Evolutionary conservation across 1,284 basidiomycete species (phyloP), one percentile per base, ranked within the genome.

Genomic region (Leccinum pachyderme): DNA sequence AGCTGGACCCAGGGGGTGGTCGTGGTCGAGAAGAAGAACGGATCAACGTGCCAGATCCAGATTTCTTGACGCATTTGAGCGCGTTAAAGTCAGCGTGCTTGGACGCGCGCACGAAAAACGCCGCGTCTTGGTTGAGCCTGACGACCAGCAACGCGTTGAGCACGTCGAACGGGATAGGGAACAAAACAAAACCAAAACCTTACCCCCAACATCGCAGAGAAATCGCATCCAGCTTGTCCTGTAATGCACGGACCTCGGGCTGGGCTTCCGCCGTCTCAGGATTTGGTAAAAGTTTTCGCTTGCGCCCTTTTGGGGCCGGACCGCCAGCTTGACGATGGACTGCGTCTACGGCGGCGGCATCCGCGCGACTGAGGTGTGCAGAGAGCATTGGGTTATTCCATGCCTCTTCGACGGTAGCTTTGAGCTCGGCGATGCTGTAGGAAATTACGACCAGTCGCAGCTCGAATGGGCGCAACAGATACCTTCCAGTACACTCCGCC

Each of bases 61-160:
- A 66, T 39, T 53, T 59, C 50, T 72, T 73, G 33, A 78, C 63
- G 47, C 74, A 62, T 6, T 70, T 70, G 5, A 87, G 69, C 2
- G 79, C 79, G 63, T 89, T 90, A 51, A 81, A 77, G 63, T 90
- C 87, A 1, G 84, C 77, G 61, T 81, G 81, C 62, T 79, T 85
- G 24, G 84, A 75, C 7, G 82, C 73, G 27, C 88, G 78, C 59
- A 85, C 81, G 63, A 89, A 89, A 24, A 80, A 68, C 0, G 78
- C 78, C 15, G 86, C 74, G 53, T 81, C 79, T 49, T 75, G 62
- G 32, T 75, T 72, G 47, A 85, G 65, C 52, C 87, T 89, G 59
- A 25, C 11, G 29, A 31, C 39, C 27, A 33, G 2, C 15, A 22
- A 44, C 11, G 13, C 11, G 13, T 46, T 31, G n/a, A 11, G 29